phyloP scores from a whole-genome alignment of 2,329 filamentous ascomycete genomes.

The Microdochium trichocladiopsis region DNA sequence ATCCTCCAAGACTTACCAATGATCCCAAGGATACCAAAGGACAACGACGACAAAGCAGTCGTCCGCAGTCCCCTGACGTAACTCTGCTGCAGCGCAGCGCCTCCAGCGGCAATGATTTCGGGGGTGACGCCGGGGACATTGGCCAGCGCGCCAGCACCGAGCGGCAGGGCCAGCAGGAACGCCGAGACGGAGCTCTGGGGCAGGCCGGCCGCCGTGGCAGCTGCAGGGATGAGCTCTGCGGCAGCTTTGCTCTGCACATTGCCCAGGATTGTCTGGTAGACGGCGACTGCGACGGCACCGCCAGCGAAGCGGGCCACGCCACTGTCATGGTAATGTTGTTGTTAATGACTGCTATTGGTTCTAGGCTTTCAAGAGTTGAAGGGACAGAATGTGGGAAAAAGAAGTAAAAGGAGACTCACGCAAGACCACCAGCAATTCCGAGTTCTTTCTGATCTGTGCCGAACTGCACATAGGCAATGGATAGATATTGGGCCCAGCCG shows the following conservation, averaged over 20 bases:
- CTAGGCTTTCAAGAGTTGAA: too few relatives aligned
- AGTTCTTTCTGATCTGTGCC: slow-evolving; percentile 41
- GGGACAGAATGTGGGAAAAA: background rate
- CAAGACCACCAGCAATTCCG: slow-evolving; percentile 33
- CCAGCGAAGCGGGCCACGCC: slow-evolving; percentile 35
- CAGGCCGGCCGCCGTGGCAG: slow-evolving; percentile 25
- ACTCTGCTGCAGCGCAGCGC: slow-evolving; percentile 19
- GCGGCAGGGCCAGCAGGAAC: slow-evolving; percentile 19
- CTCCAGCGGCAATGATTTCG: slow-evolving; percentile 17
- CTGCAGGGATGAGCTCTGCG: slow-evolving; percentile 21
- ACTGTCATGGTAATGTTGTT: slow-evolving; percentile 1
- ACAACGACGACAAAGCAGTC: slow-evolving; percentile 18
- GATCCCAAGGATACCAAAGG: slow-evolving; percentile 20
- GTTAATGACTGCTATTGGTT: background rate
- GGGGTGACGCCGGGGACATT: slow-evolving; percentile 17
- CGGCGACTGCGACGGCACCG: slow-evolving; percentile 30
- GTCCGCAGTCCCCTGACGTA: slow-evolving; percentile 20
- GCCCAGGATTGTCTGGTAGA: slow-evolving; percentile 32
- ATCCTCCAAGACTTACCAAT: slow-evolving; percentile 12
- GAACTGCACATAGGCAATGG: slow-evolving; percentile 40
- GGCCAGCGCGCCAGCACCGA: slow-evolving; percentile 12
- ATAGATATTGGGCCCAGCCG: slow-evolving; percentile 38
- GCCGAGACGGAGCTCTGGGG: slow-evolving; percentile 17
- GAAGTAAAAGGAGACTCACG: slow-evolving; percentile 12
- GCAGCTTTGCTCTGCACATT: slow-evolving; percentile 24